phyloP scores from a whole-genome alignment of 179 eudicot species.

The Drosera spatulata region DNA sequence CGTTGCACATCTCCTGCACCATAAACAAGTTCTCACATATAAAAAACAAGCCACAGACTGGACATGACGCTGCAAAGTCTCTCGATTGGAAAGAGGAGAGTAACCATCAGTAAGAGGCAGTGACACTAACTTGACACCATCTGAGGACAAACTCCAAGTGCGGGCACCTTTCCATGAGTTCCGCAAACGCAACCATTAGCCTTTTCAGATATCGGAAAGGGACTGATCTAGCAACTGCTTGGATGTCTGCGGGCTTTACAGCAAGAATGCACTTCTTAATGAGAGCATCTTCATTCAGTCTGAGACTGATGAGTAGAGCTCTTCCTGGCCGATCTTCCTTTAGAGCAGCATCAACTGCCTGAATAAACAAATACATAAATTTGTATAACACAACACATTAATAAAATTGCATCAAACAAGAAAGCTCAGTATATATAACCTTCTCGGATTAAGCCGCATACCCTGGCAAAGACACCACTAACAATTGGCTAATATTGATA shows the following conservation, averaged over 20 bases:
- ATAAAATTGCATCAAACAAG: no score
- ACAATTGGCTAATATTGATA: no score
- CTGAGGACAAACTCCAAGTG: constrained; percentile 81
- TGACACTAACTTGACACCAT: constrained; percentile 73
- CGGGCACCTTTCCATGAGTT: constrained; percentile 73
- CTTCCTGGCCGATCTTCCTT: constrained; percentile 59
- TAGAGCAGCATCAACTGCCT: constrained; percentile 90
- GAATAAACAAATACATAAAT: constrained; percentile 1
- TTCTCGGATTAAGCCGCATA: no score
- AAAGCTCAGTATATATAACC: no score
- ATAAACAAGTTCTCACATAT: background rate
- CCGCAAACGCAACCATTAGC: constrained; percentile 73
- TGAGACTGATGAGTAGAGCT: constrained; percentile 81
- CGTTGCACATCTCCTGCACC: constrained; percentile 75
- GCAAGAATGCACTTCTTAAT: constrained; percentile 67
- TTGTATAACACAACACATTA: background rate
- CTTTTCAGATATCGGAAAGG: constrained; percentile 79
- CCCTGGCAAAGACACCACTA: no score
- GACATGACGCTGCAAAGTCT: background rate
- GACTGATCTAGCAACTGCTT: constrained; percentile 64
- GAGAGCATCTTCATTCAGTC: constrained; percentile 72
- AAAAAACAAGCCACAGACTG: background rate
- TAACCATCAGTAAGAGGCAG: no score
- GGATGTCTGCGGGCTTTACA: constrained; percentile 62
- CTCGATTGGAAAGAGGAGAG: background rate